Conservation (phyloP, 2,329 filamentous ascomycete genomes). For the Aspergillus quadricinctus region DNA sequence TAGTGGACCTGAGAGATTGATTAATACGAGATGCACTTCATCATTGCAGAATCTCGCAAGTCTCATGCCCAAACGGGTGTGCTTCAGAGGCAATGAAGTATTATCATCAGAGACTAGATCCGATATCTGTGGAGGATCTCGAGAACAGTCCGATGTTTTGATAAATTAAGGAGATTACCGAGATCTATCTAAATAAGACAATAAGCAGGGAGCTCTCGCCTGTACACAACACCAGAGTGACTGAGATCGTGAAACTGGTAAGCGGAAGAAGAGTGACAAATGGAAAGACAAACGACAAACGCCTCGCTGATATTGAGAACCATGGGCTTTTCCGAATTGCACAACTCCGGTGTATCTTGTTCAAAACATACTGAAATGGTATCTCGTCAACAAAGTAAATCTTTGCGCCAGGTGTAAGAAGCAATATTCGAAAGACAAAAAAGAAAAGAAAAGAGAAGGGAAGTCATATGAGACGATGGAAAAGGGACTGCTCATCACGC, state of each 20-base stretch:
- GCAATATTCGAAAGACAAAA: background rate
- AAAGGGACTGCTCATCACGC: background rate
- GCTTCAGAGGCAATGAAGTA: too few relatives aligned
- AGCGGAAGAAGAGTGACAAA: background rate
- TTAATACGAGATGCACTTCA: background rate
- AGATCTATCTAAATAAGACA: background rate
- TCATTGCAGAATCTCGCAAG: background rate
- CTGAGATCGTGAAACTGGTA: background rate
- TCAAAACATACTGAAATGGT: slow-evolving; percentile 13
- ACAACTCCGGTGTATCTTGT: slow-evolving; percentile 12
- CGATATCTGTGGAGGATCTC: background rate
- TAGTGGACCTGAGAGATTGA: background rate
- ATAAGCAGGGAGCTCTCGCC: background rate
- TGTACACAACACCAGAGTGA: background rate
- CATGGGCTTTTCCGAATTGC: slow-evolving; percentile 8
- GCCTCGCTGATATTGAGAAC: background rate
- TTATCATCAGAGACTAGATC: background rate
- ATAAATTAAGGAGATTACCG: background rate
- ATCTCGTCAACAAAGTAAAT: slow-evolving; percentile 14
- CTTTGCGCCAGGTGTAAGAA: slow-evolving; percentile 16
- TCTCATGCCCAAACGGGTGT: too few relatives aligned
- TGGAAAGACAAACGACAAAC: background rate
- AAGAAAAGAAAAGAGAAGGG: background rate
- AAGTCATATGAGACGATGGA: background rate
- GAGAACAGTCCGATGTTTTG: background rate